phyloP scores from a whole-genome alignment of 331 rosid species.

The Malus hybrid region DNA sequence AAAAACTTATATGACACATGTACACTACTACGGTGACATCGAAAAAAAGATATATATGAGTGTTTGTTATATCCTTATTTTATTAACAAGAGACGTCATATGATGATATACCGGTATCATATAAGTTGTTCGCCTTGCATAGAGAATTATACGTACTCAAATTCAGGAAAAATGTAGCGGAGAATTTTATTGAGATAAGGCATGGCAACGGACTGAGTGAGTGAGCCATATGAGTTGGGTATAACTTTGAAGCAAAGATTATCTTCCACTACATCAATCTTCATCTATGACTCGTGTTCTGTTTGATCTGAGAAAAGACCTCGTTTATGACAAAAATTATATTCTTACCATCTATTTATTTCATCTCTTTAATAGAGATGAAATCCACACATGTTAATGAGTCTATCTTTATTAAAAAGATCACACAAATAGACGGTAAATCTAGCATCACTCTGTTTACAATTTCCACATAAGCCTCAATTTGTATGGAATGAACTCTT shows the following conservation, averaged over 20 bases:
- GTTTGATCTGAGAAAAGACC: neutral
- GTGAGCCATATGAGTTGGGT: neutral
- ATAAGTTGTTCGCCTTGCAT: neutral
- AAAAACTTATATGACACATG: too few species aligned
- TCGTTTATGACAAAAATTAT: neutral
- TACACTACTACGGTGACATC: too few species aligned
- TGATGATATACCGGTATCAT: too few species aligned
- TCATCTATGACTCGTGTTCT: neutral
- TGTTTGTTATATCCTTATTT: too few species aligned
- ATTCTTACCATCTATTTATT: too few species aligned
- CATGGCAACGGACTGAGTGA: neutral
- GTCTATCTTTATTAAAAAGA: too few species aligned
- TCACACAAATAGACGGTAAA: too few species aligned
- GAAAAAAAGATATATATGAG: too few species aligned
- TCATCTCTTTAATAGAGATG: too few species aligned
- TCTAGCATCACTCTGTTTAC: too few species aligned
- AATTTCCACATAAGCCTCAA: neutral
- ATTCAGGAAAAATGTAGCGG: neutral
- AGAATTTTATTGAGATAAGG: neutral
- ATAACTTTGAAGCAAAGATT: neutral
- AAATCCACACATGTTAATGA: too few species aligned
- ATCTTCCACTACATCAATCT: neutral
- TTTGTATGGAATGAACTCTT: neutral
- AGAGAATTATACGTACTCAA: neutral
- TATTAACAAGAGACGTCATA: too few species aligned